A percentile compares a stretch with the other conserved stretches of the same genome.
These are phyloP conservation scores for Limonomyces culmigenus DNA, from an alignment of 1,284 basidiomycete genomes.

Conservation along the genomic window DNA sequence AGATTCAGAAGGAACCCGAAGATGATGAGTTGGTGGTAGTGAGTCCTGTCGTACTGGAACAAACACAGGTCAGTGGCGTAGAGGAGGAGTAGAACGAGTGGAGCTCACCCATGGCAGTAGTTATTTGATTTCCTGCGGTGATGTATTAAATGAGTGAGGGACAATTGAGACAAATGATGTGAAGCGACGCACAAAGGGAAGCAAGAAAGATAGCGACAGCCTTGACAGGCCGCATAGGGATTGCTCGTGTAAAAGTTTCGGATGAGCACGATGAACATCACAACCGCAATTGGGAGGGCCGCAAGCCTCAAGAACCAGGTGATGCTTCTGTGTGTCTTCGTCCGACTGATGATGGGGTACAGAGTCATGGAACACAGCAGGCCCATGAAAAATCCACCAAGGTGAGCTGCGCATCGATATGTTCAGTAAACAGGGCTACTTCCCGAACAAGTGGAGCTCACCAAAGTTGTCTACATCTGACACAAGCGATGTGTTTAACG, in stretches of 20 bases:
- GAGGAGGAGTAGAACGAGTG: too few species aligned
- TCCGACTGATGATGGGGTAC: constrained; percentile 78
- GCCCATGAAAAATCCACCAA: constrained; percentile 74
- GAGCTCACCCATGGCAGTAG: too few species aligned
- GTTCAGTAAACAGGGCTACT: neutral
- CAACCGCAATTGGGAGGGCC: constrained; percentile 57
- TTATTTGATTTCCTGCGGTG: too few species aligned
- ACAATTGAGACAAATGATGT: too few species aligned
- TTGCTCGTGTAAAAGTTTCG: constrained; percentile 84
- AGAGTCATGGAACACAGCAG: constrained; percentile 68
- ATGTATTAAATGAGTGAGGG: too few species aligned
- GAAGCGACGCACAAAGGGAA: too few species aligned
- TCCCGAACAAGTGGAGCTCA: constrained; percentile 13
- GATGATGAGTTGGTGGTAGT: too few species aligned
- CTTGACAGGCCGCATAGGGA: constrained; percentile 75
- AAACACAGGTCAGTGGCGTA: too few species aligned
- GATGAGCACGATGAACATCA: constrained; percentile 69
- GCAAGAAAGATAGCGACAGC: constrained; percentile 84
- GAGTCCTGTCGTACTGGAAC: too few species aligned
- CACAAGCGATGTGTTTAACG: neutral
- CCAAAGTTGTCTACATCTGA: constrained; percentile 68
- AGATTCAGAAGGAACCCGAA: too few species aligned
- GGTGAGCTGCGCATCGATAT: constrained; percentile 31
- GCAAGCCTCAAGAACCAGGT: constrained; percentile 61
- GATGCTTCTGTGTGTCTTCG: constrained; percentile 56